Percentiles rank a stretch among this genome's conserved stretches.
These are phyloP conservation scores for Phytophthora boehmeriae DNA, from an alignment of 352 stramenopile species.

Conservation along the genomic window DNA sequence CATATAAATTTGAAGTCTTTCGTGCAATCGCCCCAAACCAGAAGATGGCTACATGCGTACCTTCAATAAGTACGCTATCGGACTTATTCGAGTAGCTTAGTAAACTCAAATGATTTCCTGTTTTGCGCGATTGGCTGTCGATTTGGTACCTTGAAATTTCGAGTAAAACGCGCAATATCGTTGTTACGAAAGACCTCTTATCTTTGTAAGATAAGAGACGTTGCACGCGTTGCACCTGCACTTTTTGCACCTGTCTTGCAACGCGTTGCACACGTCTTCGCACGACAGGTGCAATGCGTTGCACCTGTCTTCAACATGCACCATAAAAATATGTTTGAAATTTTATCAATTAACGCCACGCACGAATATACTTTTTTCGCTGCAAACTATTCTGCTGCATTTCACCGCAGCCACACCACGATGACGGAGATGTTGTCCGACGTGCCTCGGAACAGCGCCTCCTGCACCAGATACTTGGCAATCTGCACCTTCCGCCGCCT, in stretches of 20 bases:
- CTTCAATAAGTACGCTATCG: no score
- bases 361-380: conserved; percentile 26
- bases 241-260: neutral
- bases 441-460: conserved; percentile 89
- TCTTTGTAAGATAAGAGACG: no score
- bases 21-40: no score
- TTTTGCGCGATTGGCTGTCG: no score
- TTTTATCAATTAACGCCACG: conserved; percentile 17
- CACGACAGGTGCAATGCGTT: neutral
- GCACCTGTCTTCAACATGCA: no score
- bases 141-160: no score
- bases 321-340: no score
- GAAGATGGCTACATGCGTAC: no score
- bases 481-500: conserved; percentile 91
- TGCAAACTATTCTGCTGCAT: conserved; percentile 3
- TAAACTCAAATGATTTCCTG: no score
- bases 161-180: neutral
- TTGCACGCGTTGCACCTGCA: no score
- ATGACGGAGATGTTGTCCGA: conserved; percentile 93
- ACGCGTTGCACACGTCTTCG: neutral
- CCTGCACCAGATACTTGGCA: conserved; percentile 91
- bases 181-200: neutral
- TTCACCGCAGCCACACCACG: conserved; percentile 88
- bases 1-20: no score
- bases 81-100: no score